A percentile compares a stretch with the other conserved stretches of the same genome.
These are phyloP conservation scores for Irpex sp. DNA, from an alignment of 1,284 basidiomycete genomes.

Conservation along the genomic window DNA sequence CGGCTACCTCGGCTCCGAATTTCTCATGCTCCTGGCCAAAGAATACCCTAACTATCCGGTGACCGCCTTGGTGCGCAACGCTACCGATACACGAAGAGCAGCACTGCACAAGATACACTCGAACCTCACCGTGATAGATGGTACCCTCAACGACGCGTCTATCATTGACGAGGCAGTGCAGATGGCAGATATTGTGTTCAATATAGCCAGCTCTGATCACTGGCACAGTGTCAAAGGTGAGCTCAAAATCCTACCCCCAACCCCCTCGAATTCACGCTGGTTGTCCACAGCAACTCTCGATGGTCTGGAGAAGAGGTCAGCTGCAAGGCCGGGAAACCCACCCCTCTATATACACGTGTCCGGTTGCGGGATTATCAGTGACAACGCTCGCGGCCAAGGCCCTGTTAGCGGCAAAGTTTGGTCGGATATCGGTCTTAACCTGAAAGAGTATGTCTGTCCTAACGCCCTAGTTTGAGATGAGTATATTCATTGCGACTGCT, in stretches of 20 bases:
- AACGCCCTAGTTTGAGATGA: not conserved
- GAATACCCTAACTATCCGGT: constrained; percentile 30
- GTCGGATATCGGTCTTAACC: constrained; percentile 33
- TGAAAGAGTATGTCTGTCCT: constrained; percentile 22
- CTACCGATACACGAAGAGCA: constrained; percentile 26
- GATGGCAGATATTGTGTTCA: constrained; percentile 34
- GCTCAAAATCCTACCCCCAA: constrained; percentile 4
- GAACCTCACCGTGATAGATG: constrained; percentile 32
- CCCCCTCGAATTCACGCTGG: too few relatives aligned
- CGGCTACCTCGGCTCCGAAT: constrained; percentile 39
- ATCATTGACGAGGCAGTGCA: constrained; percentile 32
- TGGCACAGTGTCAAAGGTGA: constrained; percentile 30
- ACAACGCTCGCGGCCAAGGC: constrained; percentile 35
- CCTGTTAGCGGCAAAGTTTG: constrained; percentile 28
- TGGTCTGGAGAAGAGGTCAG: constrained; percentile 35
- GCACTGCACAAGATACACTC: constrained; percentile 28
- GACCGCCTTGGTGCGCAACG: constrained; percentile 32
- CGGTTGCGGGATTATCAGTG: constrained; percentile 34
- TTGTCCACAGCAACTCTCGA: constrained; percentile 31
- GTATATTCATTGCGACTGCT: not conserved
- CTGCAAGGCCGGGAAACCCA: constrained; percentile 29
- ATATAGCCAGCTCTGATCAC: constrained; percentile 39
- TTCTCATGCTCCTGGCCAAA: constrained; percentile 29
- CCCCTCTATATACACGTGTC: constrained; percentile 41
- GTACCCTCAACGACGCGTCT: constrained; percentile 31